Conservation (phyloP, 768 basidiomycete genomes). For the Tulasnella sp. region DNA sequence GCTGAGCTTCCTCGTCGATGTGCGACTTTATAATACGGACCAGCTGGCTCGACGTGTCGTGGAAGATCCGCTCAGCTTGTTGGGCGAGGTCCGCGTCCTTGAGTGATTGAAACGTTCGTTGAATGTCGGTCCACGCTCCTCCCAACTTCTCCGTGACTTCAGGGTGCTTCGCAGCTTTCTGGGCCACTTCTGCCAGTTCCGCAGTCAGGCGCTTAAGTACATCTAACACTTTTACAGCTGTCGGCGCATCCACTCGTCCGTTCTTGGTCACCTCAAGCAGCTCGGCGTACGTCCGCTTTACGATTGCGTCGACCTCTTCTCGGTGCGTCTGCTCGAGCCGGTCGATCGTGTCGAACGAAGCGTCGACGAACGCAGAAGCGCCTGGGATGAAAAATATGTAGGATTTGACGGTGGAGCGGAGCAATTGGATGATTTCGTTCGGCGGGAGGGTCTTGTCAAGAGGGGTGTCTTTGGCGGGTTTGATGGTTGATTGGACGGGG, state of each 20-base stretch:
- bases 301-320: conserved; percentile 37
- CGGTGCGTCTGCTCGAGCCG: conserved; percentile 34
- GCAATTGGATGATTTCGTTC: conserved; percentile 32
- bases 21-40: conserved; percentile 27
- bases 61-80: conserved; percentile 31
- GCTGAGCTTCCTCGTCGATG: conserved; percentile 27
- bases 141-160: conserved; percentile 31
- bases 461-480: conserved; percentile 28
- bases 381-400: conserved; percentile 38
- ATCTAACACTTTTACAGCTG: conserved; percentile 29
- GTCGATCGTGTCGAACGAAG: conserved; percentile 39
- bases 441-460: conserved; percentile 29
- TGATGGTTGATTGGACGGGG: conserved; percentile 26
- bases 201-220: conserved; percentile 27
- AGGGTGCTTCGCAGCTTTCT: conserved; percentile 31
- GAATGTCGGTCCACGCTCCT: conserved; percentile 29
- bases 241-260: conserved; percentile 27
- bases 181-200: conserved; percentile 30
- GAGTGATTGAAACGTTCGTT: conserved; percentile 25
- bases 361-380: conserved; percentile 35
- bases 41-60: conserved; percentile 26
- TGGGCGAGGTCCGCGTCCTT: conserved; percentile 25
- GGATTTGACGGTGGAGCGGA: conserved; percentile 37
- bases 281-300: conserved; percentile 34
- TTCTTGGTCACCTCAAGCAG: conserved; percentile 28